phyloP scores from a whole-genome alignment of 179 eudicot species.

The Heliamphora pulchella region DNA sequence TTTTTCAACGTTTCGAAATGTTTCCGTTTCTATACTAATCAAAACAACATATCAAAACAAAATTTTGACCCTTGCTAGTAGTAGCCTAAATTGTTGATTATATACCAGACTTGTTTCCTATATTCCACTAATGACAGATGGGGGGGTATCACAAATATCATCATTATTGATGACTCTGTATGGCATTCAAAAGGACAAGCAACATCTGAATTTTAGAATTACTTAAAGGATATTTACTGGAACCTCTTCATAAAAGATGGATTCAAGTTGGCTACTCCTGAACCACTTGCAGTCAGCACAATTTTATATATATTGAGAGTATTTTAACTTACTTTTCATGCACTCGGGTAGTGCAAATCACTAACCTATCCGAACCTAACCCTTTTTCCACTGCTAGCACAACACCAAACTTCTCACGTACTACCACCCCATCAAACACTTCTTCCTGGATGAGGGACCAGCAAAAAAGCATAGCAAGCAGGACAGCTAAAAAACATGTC shows the following conservation, averaged over 20 bases:
- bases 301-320: neutral
- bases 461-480: neutral
- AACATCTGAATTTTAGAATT: neutral
- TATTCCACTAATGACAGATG: too few relatives aligned
- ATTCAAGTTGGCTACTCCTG: neutral
- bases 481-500: neutral
- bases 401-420: neutral
- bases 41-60: too few relatives aligned
- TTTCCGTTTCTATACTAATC: too few relatives aligned
- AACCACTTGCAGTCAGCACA: neutral
- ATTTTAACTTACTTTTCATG: neutral
- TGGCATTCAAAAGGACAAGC: neutral
- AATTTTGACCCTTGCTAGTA: too few relatives aligned
- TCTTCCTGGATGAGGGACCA: neutral
- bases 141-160: too few relatives aligned
- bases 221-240: too few relatives aligned
- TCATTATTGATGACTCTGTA: too few relatives aligned
- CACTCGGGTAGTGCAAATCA: neutral
- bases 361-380: neutral
- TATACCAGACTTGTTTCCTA: too few relatives aligned
- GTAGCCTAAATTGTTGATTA: too few relatives aligned
- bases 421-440: neutral
- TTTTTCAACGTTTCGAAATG: too few relatives aligned
- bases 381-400: neutral
- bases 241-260: too few relatives aligned